phyloP scores from a whole-genome alignment of 257 asterid genomes.

The Scutellaria minor region DNA sequence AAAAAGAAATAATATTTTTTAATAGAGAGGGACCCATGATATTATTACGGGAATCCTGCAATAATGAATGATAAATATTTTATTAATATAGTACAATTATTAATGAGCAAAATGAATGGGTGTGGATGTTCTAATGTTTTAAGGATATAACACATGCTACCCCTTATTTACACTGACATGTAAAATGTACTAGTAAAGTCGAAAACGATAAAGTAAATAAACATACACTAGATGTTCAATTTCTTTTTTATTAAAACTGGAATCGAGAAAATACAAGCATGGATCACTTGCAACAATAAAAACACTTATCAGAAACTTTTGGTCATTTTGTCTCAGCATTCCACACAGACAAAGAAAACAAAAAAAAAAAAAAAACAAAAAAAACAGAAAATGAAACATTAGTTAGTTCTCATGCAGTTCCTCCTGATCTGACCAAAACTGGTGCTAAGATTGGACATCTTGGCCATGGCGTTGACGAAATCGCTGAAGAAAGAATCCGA shows the following conservation, averaged over 20 bases:
- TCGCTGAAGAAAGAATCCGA: conserved; percentile 54
- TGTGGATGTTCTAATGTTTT: no score
- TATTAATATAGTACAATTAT: no score
- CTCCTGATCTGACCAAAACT: conserved; percentile 63
- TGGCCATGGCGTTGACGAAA: conserved; percentile 73
- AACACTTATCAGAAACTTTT: neutral
- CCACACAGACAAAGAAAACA: neutral
- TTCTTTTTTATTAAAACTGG: neutral
- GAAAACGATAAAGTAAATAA: no score
- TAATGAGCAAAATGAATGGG: no score
- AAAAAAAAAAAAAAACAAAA: neutral
- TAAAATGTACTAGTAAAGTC: no score
- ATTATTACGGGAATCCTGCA: no score
- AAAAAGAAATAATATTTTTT: no score
- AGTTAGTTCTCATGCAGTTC: conserved; percentile 62
- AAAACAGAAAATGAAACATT: neutral
- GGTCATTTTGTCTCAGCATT: neutral
- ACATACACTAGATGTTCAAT: neutral
- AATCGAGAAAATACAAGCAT: neutral
- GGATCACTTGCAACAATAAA: neutral
- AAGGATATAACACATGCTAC: no score
- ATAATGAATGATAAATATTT: no score
- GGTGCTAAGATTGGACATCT: conserved; percentile 67
- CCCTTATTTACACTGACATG: no score
- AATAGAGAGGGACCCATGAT: no score